These are phyloP conservation scores for Amylostereum chailletii DNA, from an alignment of 1,284 basidiomycete genomes.

Conservation along the genomic window DNA sequence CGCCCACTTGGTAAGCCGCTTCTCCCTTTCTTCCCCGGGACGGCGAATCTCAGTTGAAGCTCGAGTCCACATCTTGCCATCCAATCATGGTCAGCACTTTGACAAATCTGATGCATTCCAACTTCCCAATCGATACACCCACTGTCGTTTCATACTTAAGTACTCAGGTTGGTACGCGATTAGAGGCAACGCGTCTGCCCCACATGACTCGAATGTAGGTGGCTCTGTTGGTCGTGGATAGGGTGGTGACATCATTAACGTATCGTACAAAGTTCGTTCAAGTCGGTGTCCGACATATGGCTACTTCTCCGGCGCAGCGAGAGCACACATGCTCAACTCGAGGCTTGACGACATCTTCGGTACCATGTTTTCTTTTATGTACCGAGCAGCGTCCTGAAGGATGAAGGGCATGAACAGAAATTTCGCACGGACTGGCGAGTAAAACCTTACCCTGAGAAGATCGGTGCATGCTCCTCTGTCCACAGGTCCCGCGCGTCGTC, in stretches of 20 bases:
- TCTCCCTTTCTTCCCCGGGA: no score
- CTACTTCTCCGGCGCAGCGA: not conserved
- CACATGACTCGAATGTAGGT: no score
- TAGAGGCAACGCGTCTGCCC: no score
- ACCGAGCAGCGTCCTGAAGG: not conserved
- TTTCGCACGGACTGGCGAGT: not conserved
- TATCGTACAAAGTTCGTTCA: no score
- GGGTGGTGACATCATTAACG: no score
- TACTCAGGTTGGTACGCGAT: no score
- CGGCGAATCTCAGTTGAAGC: not conserved
- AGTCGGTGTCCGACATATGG: no score
- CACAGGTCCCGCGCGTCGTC: slow-evolving; percentile 64
- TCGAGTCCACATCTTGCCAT: not conserved
- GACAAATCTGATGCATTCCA: not conserved
- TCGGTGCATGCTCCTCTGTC: slow-evolving; percentile 64
- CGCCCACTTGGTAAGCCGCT: no score
- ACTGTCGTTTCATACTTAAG: not conserved
- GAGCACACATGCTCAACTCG: not conserved
- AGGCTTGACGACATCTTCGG: not conserved
- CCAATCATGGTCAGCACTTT: not conserved
- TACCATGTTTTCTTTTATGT: not conserved
- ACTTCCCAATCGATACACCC: not conserved
- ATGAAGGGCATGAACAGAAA: not conserved
- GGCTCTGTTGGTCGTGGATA: no score
- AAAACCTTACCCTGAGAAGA: slow-evolving; percentile 47